A percentile compares a stretch with the other conserved stretches of the same genome.
Conservation (phyloP, 1,284 basidiomycete species). For the Lentinula novae-zelandiae region DNA sequence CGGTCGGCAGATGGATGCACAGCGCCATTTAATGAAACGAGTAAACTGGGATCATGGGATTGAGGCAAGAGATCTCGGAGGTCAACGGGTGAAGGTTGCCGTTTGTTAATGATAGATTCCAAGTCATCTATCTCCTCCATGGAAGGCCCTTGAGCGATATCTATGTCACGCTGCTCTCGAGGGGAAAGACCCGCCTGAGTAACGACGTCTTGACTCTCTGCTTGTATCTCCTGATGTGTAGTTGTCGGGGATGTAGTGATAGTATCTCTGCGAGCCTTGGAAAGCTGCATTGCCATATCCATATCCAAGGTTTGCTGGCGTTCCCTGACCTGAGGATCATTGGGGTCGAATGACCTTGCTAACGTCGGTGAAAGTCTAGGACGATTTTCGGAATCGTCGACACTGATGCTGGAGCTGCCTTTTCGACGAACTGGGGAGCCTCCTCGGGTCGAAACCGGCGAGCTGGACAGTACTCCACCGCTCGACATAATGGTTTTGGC, state of each 20-base stretch:
- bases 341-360: constrained; percentile 55
- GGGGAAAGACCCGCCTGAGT: constrained; percentile 36
- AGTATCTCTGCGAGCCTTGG: constrained; percentile 67
- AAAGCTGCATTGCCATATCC: constrained; percentile 69
- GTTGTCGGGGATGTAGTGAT: constrained; percentile 33
- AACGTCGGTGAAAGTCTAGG: constrained; percentile 64
- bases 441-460: constrained; percentile 40
- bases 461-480: constrained; percentile 28
- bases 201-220: constrained; percentile 15
- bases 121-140: constrained; percentile 20
- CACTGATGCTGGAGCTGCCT: constrained; percentile 37
- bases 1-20: constrained; percentile 17
- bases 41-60: constrained; percentile 45
- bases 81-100: constrained; percentile 20
- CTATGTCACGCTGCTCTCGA: constrained; percentile 42
- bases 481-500: constrained; percentile 3
- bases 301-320: constrained; percentile 83
- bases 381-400: constrained; percentile 38
- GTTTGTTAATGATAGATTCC: constrained; percentile 22
- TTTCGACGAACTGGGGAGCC: constrained; percentile 36
- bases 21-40: constrained; percentile 30
- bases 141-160: constrained; percentile 33
- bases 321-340: constrained; percentile 69
- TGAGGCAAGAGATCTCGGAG: constrained; percentile 36
- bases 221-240: constrained; percentile 24